These are phyloP conservation scores for Cyclotella choctawhatcheeana DNA, from an alignment of 108 stramenopile species.

Conservation along the genomic window DNA sequence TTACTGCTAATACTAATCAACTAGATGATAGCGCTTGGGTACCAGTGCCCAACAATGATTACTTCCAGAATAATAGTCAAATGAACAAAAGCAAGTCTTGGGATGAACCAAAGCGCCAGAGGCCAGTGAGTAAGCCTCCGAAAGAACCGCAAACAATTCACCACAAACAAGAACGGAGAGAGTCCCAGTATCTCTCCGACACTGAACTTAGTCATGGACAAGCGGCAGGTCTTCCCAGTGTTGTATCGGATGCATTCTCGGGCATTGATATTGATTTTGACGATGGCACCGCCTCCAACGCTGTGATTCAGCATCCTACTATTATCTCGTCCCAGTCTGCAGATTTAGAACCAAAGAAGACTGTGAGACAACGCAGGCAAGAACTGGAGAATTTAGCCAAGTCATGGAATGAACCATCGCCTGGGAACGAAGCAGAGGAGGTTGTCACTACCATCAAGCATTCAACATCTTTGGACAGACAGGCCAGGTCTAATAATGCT, in stretches of 20 bases:
- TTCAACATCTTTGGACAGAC: neutral
- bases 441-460: neutral
- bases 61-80: neutral
- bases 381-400: conserved; percentile 31
- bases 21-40: conserved; percentile 1
- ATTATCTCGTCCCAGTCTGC: conserved; percentile 32
- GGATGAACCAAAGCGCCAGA: neutral
- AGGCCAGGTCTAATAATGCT: too few relatives aligned
- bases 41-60: neutral
- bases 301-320: neutral
- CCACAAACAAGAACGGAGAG: too few relatives aligned
- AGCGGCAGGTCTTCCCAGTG: conserved; percentile 15
- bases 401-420: conserved; percentile 15
- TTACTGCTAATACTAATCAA: neutral
- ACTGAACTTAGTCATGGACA: conserved; percentile 23
- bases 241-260: conserved; percentile 40
- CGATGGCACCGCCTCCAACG: conserved; percentile 14
- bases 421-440: neutral
- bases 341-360: conserved; percentile 27
- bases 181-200: conserved; percentile 5
- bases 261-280: conserved; percentile 46
- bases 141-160: neutral
- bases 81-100: neutral
- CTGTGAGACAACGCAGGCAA: conserved; percentile 40
- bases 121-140: neutral